Conservation (phyloP, 305 asterid species). For the Solanum hybrid region DNA sequence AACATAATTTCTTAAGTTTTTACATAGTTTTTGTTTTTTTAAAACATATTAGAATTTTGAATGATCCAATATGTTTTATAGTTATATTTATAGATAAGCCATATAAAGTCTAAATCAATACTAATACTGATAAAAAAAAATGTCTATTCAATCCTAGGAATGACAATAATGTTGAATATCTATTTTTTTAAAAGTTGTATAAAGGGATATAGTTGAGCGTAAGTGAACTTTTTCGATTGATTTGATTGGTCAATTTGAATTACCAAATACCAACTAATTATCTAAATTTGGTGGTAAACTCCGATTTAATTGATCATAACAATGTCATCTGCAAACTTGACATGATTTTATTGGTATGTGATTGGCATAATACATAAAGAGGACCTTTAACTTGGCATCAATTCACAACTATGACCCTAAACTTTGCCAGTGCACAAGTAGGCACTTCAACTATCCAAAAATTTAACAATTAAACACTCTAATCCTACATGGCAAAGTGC, state of each 20-base stretch:
- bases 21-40: no score
- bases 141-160: no score
- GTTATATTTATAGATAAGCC: neutral
- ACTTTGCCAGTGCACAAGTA: no score
- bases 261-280: neutral
- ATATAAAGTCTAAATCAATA: neutral
- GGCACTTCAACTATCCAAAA: no score
- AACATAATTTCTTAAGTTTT: neutral
- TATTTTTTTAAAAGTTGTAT: no score
- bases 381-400: no score
- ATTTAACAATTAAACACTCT: no score
- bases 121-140: no score
- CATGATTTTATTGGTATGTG: neutral
- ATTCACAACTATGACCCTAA: no score
- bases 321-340: neutral
- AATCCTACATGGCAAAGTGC: no score
- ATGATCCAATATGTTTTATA: neutral
- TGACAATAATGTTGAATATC: neutral
- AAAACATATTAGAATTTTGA: neutral
- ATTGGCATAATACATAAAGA: no score
- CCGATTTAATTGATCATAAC: neutral
- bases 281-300: neutral
- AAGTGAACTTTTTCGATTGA: neutral
- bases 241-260: neutral
- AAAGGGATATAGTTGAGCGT: no score